Conservation (phyloP, 257 asterid species). For the Solanum rostratum region DNA sequence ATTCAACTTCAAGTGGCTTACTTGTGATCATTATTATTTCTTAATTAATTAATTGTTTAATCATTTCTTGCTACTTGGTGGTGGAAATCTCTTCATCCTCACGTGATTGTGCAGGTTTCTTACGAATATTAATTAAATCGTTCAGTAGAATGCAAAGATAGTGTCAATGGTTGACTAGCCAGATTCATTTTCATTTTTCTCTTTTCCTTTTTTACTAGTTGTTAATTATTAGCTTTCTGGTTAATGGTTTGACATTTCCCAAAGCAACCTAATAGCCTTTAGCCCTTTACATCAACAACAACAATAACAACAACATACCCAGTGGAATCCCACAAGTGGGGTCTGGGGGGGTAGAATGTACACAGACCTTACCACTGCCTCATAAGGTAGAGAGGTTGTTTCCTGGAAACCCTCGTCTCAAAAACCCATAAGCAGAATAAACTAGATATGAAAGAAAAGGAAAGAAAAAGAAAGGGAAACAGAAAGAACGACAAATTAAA, state of each 20-base stretch:
- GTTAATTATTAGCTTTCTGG: not conserved
- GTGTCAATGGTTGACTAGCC: not conserved
- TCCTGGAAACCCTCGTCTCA: too few relatives aligned
- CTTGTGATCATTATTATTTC: not conserved
- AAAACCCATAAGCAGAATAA: too few relatives aligned
- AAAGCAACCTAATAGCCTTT: not conserved
- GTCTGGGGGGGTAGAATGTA: too few relatives aligned
- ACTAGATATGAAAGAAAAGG: too few relatives aligned
- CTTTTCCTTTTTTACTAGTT: not conserved
- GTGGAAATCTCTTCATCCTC: not conserved
- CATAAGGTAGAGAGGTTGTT: too few relatives aligned
- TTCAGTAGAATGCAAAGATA: not conserved
- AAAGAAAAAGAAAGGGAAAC: too few relatives aligned
- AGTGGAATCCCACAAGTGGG: too few relatives aligned
- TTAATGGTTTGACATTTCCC: not conserved
- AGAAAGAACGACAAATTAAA: too few relatives aligned
- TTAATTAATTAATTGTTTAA: not conserved
- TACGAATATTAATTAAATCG: not conserved
- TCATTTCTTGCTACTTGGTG: not conserved
- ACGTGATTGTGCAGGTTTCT: not conserved
- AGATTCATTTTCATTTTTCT: not conserved
- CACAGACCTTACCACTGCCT: too few relatives aligned
- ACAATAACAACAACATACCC: too few relatives aligned
- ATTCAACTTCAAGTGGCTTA: not conserved
- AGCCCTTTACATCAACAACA: too few relatives aligned